A percentile compares a stretch with the other conserved stretches of the same genome.
Conservation (phyloP, 169 alveolate genomes). For the Babesia bovis region DNA sequence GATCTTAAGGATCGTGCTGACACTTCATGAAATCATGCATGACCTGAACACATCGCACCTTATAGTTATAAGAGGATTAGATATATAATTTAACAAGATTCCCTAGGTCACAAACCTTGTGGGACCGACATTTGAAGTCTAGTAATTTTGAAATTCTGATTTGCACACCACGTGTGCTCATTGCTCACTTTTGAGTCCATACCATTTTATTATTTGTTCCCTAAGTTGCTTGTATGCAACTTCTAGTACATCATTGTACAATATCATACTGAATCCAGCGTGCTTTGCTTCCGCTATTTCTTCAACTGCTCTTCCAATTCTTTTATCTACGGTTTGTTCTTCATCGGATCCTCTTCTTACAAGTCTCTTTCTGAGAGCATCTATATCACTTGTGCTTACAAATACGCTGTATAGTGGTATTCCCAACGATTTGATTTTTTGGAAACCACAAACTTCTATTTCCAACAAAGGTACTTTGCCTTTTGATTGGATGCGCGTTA, state of each 20-base stretch:
- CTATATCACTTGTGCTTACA: slow-evolving; percentile 75
- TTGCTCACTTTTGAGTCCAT: neutral
- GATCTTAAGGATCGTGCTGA: too few relatives aligned
- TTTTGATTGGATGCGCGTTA: slow-evolving; percentile 67
- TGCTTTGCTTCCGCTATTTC: slow-evolving; percentile 76
- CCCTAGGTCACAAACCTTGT: slow-evolving; percentile 1
- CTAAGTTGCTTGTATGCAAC: slow-evolving; percentile 18
- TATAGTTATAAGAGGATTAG: too few relatives aligned
- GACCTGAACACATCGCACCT: too few relatives aligned
- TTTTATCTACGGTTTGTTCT: slow-evolving; percentile 75
- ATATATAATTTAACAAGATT: too few relatives aligned
- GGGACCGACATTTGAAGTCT: too few relatives aligned
- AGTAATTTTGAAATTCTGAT: too few relatives aligned
- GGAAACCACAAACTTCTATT: slow-evolving; percentile 87
- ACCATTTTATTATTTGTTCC: slow-evolving; percentile 28
- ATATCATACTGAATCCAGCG: slow-evolving; percentile 32
- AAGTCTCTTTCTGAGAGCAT: slow-evolving; percentile 78
- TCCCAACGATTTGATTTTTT: slow-evolving; percentile 61
- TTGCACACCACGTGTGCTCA: too few relatives aligned
- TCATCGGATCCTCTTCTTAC: slow-evolving; percentile 83
- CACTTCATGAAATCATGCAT: neutral
- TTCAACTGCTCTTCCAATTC: slow-evolving; percentile 79
- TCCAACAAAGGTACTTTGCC: slow-evolving; percentile 83
- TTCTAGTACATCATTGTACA: slow-evolving; percentile 59
- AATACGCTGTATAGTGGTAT: slow-evolving; percentile 74